These are phyloP conservation scores for Cephalotrichum gorgonifer DNA, from an alignment of 2,329 filamentous ascomycete species.

Conservation along the genomic window DNA sequence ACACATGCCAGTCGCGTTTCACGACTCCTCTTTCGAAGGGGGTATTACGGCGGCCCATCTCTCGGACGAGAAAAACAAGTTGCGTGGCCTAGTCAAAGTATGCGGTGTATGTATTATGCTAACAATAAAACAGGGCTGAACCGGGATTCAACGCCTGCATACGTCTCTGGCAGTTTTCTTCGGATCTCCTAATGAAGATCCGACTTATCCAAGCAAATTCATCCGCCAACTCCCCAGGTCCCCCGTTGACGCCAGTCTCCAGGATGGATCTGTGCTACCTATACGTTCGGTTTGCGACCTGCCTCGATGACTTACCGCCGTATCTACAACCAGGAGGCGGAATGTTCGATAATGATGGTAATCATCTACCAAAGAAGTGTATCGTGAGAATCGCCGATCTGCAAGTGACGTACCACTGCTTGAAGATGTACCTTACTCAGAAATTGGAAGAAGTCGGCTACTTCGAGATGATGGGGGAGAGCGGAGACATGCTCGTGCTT, in stretches of 20 bases:
- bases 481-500: constrained; percentile 18
- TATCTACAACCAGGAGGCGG: constrained; percentile 21
- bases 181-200: constrained; percentile 26
- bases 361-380: constrained; percentile 18
- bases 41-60: constrained; percentile 26
- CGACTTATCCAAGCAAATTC: constrained; percentile 18
- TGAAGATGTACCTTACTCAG: constrained; percentile 28
- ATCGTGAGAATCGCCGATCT: constrained; percentile 29
- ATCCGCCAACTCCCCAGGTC: constrained; percentile 4
- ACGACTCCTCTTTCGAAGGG: constrained; percentile 28
- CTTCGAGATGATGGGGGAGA: constrained; percentile 13
- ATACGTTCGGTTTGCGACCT: constrained; percentile 28
- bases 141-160: constrained; percentile 32
- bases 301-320: constrained; percentile 24
- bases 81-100: constrained; percentile 6
- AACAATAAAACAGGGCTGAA: constrained; percentile 15
- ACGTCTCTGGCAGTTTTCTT: constrained; percentile 27
- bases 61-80: constrained; percentile 18
- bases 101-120: not conserved
- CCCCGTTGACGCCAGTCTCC: constrained; percentile 13
- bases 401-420: constrained; percentile 27
- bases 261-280: constrained; percentile 21
- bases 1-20: constrained; percentile 29
- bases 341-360: constrained; percentile 7
- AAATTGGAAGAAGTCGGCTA: constrained; percentile 22